Evolutionary conservation across 192 early-diverging fungal species (phyloP), one percentile per base, ranked within the genome.

Genomic region (Coemansia sp.): DNA sequence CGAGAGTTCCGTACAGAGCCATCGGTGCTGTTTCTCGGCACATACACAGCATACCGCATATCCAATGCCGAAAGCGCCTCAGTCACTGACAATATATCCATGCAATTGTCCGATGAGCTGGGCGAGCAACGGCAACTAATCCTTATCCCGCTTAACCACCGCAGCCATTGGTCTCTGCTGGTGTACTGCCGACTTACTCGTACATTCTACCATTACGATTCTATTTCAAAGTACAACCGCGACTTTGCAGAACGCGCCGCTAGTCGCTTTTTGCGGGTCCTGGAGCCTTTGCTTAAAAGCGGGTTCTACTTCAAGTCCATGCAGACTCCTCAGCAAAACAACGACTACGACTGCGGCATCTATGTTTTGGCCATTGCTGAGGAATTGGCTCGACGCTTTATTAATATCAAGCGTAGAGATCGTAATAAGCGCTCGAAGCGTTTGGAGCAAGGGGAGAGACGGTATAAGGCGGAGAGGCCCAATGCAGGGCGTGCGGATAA

Each of bases 241-340:
- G 43, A 54, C 15, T 79, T 79, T 65, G 76, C 76, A 0, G 76
- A 79, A 47, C 76, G 70, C 28, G 76, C 76, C 0, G 76, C 68
- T 0, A 66, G 70, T 3, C 48, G 65, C 41, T 72, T 79, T n/a
- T 40, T 72, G 18, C 20, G 76, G 0, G 76, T 72, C 12, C 40
- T 79, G 50, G 76, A 79, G 23, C 69, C 76, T 0, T 26, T 15
- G 19, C 44, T 59, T 39, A 68, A 72, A 42, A 66, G 69, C 1
- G 69, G 76, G 4, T 79, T 72, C 46, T 79, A 65, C 50, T 79
- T 79, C 58, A 78, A 78, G 61, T 68, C 76, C 8, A 72, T 79
- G 61, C 76, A 79, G 56, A 79, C 76, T 28, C 76, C 76, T 44
- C 76, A 79, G 61, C 76, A 72, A 57, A 79, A 79, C 46, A 79